These are phyloP conservation scores for Lactarius deliciosus DNA, from an alignment of 768 basidiomycete species.

Conservation along the genomic window DNA sequence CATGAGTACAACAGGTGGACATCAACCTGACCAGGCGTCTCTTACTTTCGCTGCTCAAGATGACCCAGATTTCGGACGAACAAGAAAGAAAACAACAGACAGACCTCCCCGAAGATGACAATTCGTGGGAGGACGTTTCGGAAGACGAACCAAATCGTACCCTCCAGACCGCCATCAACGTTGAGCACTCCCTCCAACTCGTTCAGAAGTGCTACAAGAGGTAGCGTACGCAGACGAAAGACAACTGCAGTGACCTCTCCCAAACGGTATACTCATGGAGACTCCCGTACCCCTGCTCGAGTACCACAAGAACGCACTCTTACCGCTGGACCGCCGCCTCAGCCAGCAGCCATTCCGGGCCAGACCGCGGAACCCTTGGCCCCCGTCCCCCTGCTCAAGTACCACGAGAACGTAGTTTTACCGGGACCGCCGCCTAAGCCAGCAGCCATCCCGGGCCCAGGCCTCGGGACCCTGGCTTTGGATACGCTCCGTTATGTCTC, in stretches of 20 bases:
- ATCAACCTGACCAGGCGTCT: not conserved
- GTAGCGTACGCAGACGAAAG: slow-evolving; percentile 10
- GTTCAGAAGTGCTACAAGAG: not conserved
- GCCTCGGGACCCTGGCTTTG: not conserved
- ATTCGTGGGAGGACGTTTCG: slow-evolving; percentile 20
- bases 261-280: not conserved
- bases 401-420: slow-evolving; percentile 8
- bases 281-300: slow-evolving; percentile 1
- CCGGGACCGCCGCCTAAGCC: not conserved
- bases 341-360: not conserved
- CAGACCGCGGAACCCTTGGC: too few species aligned
- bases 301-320: slow-evolving; percentile 7
- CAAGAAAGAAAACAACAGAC: not conserved
- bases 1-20: not conserved
- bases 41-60: slow-evolving; percentile 7
- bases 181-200: slow-evolving; percentile 6
- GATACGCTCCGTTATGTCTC: slow-evolving; percentile 39
- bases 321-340: not conserved
- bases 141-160: not conserved
- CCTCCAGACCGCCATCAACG: not conserved
- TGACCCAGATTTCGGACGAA: slow-evolving; percentile 7
- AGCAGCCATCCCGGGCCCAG: too few species aligned
- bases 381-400: not conserved
- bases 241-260: not conserved
- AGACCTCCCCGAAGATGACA: not conserved